Percentiles rank a stretch among this genome's conserved stretches.
These are phyloP conservation scores for Straminergon stramineum DNA, from an alignment of 225 moss, liverwort and hornwort species.

Conservation along the genomic window DNA sequence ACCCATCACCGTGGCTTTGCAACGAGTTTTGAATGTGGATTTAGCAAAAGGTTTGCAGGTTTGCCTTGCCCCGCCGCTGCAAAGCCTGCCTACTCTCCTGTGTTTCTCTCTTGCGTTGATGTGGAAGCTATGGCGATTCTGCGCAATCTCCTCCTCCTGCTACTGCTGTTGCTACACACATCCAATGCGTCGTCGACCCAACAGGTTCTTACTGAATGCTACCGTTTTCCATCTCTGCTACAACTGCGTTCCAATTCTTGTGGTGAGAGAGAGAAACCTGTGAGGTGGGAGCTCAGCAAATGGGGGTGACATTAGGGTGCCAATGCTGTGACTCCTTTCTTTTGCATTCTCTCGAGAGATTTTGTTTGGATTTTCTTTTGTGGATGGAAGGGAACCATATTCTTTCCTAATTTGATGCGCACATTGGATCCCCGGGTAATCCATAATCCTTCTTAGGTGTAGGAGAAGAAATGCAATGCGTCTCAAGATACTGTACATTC, in stretches of 20 bases:
- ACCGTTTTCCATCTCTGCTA: background rate
- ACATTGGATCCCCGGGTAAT: background rate
- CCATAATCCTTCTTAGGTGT: background rate
- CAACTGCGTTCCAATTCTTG: background rate
- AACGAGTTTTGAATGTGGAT: too few species aligned
- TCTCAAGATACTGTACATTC: background rate
- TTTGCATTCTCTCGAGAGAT: background rate
- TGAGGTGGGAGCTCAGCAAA: background rate
- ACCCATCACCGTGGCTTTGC: background rate
- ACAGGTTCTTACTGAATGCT: constrained; percentile 3
- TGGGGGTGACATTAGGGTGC: background rate
- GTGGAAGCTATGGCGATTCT: constrained; percentile 10
- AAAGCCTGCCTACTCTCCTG: background rate
- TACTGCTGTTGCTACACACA: background rate
- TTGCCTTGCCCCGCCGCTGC: too few species aligned
- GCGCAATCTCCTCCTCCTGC: background rate
- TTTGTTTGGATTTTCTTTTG: background rate
- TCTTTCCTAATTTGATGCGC: background rate
- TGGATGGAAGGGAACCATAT: background rate
- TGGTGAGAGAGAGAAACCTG: background rate
- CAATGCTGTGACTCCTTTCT: background rate
- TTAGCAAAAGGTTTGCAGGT: too few species aligned
- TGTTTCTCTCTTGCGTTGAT: background rate
- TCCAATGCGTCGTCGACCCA: background rate
- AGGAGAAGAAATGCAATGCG: background rate